These are phyloP conservation scores for Candida tropicalis DNA, from an alignment of 1,139 yeast genomes.

Conservation along the genomic window DNA sequence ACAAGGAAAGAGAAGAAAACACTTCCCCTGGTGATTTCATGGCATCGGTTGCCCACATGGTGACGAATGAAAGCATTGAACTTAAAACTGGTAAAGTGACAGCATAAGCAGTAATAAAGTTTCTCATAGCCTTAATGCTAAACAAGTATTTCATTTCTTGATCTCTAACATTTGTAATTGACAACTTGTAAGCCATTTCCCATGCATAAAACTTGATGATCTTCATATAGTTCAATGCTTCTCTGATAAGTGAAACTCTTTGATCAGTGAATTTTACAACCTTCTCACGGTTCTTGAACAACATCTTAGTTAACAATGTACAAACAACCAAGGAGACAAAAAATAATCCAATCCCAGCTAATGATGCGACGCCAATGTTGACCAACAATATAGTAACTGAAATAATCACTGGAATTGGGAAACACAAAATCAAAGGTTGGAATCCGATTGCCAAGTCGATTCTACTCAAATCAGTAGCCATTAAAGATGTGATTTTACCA, in stretches of 20 bases:
- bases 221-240: slow-evolving; percentile 43
- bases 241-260: slow-evolving; percentile 48
- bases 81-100: slow-evolving; percentile 46
- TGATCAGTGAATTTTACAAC: slow-evolving; percentile 46
- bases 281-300: slow-evolving; percentile 39
- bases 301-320: slow-evolving; percentile 37
- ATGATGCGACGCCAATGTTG: slow-evolving; percentile 43
- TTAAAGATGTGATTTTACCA: slow-evolving; percentile 45
- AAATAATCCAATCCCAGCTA: slow-evolving; percentile 48
- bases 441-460: slow-evolving; percentile 51
- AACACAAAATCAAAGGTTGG: slow-evolving; percentile 47
- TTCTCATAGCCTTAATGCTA: slow-evolving; percentile 46
- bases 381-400: slow-evolving; percentile 38
- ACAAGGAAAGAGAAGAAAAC: slow-evolving; percentile 54
- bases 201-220: slow-evolving; percentile 51
- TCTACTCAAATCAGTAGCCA: slow-evolving; percentile 49
- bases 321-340: slow-evolving; percentile 41
- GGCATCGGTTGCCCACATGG: slow-evolving; percentile 42
- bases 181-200: slow-evolving; percentile 47
- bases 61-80: slow-evolving; percentile 45
- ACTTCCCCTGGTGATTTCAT: slow-evolving; percentile 46
- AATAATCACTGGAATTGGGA: slow-evolving; percentile 48
- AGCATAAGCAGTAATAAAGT: slow-evolving; percentile 50
- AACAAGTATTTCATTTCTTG: slow-evolving; percentile 45
- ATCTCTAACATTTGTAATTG: slow-evolving; percentile 37